Base-by-base conservation (phyloP, 2,329 filamentous ascomycete genomes). In the Drechslera avenae region DNA sequence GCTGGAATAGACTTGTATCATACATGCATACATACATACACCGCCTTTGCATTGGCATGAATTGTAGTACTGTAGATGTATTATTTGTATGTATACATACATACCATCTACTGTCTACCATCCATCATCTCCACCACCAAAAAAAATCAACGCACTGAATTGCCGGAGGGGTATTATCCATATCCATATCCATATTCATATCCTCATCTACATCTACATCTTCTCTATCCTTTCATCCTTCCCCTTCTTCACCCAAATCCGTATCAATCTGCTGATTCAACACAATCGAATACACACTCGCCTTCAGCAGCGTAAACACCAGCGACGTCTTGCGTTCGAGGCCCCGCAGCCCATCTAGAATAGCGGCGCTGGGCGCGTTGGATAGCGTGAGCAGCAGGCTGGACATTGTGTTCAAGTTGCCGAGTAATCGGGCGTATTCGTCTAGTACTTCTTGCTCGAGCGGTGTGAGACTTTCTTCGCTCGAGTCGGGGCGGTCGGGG, bases 271-370 rank as follows among this genome's bases (percentile, higher is more conserved):
- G 90, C 82, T 97, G 93, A 82, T 99, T 93, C 78, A 99, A 75
- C 55, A 99, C 92, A 78, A 99, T 99, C 71, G 90, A 96, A 78
- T 99, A 99, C 58, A 99, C 94, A 74, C 93, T 97, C 14, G 94
- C 93, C 79, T 99, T 99, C 71, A 99, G 82, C 71, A 97, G 76
- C 56, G 94, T 99, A 75, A 96, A 97, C 17, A 97, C 93, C 46
- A 96, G 80, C 62, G 91, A 91, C 35, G 93, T 97, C 80, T 97
- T 97, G 64, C 94, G 83, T 79, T 99, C 94, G 46, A 99, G 80
- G 35, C 92, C 87, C 46, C 94, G 82, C 63, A 99, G 80, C 7
- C 90, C 88, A 73, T 99, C 91, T 45, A 95, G 82, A 50, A 95
- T 92, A 60, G 89, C 90, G 5, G 88, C 87, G 13, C 74, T 76